These are phyloP conservation scores for Lactifluus volemus DNA, from an alignment of 768 basidiomycete species.

Conservation along the genomic window DNA sequence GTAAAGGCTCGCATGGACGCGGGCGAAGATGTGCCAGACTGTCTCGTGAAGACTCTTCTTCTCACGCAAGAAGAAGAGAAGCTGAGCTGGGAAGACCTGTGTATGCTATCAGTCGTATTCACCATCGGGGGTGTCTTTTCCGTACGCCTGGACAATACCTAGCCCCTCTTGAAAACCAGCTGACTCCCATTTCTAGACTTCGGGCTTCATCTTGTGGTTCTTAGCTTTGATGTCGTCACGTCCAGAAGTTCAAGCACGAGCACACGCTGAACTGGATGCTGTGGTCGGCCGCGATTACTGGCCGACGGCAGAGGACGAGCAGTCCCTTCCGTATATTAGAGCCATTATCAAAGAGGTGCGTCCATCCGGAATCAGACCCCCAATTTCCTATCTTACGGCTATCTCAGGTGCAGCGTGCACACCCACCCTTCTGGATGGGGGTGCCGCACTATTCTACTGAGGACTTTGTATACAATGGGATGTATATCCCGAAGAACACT, in stretches of 20 bases:
- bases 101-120: slow-evolving; percentile 26
- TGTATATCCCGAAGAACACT: slow-evolving; percentile 22
- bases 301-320: slow-evolving; percentile 13
- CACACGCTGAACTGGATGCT: slow-evolving; percentile 25
- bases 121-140: slow-evolving; percentile 30
- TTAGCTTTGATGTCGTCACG: slow-evolving; percentile 4
- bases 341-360: slow-evolving; percentile 24
- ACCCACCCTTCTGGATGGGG: neutral
- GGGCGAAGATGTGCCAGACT: no score
- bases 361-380: neutral
- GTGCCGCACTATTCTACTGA: no score
- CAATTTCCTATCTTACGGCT: neutral
- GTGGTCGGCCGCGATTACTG: slow-evolving; percentile 21
- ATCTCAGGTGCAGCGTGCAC: slow-evolving; percentile 21
- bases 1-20: no score
- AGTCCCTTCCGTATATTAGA: no score
- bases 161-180: neutral
- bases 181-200: slow-evolving; percentile 23
- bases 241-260: slow-evolving; percentile 24
- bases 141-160: neutral
- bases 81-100: slow-evolving; percentile 13
- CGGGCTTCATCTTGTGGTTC: no score
- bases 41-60: slow-evolving; percentile 15
- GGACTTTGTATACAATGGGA: no score
- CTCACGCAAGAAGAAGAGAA: slow-evolving; percentile 25